Evolutionary conservation across 2,329 filamentous ascomycete species (phyloP).

Genomic region (Bipolaris oryzae): DNA sequence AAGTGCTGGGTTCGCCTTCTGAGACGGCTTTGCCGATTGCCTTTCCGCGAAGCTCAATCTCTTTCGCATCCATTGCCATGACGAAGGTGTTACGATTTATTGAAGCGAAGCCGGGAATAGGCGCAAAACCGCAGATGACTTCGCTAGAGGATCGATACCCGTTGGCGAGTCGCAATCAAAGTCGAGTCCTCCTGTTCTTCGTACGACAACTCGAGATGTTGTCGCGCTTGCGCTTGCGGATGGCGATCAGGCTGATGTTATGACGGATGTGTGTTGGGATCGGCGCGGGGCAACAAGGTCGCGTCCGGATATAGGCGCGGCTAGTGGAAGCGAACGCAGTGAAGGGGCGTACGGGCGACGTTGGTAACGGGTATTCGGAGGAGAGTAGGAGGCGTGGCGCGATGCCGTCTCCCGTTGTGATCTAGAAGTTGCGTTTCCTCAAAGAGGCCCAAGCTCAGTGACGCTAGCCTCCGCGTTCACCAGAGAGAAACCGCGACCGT

Average conservation of each 20-base stretch:
- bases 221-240: slow-evolving; percentile 1
- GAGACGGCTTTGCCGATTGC: slow-evolving; percentile 78
- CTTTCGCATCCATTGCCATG: slow-evolving; percentile 75
- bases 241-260: slow-evolving; percentile 8
- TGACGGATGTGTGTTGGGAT: slow-evolving; percentile 5
- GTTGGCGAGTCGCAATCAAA: neutral
- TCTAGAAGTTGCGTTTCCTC: slow-evolving; percentile 24
- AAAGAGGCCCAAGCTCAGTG: slow-evolving; percentile 21
- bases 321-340: neutral
- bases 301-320: slow-evolving; percentile 10
- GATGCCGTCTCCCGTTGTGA: slow-evolving; percentile 8
- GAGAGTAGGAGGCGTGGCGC: slow-evolving; percentile 3
- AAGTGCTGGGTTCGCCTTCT: slow-evolving; percentile 74
- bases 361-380: neutral
- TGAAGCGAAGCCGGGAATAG: neutral
- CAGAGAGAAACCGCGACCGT: slow-evolving; percentile 16
- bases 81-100: slow-evolving; percentile 7
- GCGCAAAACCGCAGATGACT: slow-evolving; percentile 1
- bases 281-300: slow-evolving; percentile 15
- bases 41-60: slow-evolving; percentile 77
- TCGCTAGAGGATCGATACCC: neutral
- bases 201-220: neutral
- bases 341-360: neutral
- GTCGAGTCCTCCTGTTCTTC: neutral
- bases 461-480: slow-evolving; percentile 27